Percentiles rank a stretch among this genome's conserved stretches.
These are phyloP conservation scores for Apiotrichum montevideense DNA, from an alignment of 1,284 basidiomycete species.

Conservation along the genomic window DNA sequence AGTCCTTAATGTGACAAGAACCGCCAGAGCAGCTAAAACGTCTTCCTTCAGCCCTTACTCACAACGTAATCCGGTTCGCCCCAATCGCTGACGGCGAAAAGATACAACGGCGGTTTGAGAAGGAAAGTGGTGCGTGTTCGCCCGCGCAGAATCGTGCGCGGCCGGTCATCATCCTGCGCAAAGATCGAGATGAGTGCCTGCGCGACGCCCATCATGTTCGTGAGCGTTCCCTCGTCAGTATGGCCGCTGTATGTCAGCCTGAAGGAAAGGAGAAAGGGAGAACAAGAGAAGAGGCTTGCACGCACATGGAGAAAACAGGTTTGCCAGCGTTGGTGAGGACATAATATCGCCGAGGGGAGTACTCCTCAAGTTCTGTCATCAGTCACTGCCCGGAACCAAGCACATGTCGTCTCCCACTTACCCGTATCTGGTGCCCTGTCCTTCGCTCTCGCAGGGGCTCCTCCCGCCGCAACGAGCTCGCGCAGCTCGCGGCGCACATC, in stretches of 20 bases:
- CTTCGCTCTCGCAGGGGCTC: neutral
- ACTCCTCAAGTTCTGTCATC: neutral
- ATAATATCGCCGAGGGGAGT: constrained; percentile 63
- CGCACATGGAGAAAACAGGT: constrained; percentile 77
- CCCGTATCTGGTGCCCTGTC: too few relatives aligned
- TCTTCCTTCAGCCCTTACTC: constrained; percentile 44
- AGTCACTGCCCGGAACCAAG: constrained; percentile 2
- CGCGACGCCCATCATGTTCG: constrained; percentile 82
- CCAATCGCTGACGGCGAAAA: constrained; percentile 83
- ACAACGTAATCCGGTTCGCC: constrained; percentile 90
- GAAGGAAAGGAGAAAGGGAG: too few relatives aligned
- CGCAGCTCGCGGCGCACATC: constrained; percentile 7
- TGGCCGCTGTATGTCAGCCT: constrained; percentile 20
- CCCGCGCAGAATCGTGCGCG: constrained; percentile 53
- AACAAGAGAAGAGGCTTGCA: neutral
- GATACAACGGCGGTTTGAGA: constrained; percentile 79
- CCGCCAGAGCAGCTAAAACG: too few relatives aligned
- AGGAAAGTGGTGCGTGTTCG: constrained; percentile 79
- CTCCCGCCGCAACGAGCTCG: constrained; percentile 6
- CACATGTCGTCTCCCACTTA: neutral
- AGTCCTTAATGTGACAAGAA: too few relatives aligned
- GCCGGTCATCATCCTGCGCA: constrained; percentile 67
- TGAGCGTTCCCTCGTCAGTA: constrained; percentile 54
- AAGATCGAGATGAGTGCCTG: constrained; percentile 92
- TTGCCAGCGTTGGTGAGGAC: constrained; percentile 92